phyloP scores from a whole-genome alignment of 345 rosid genomes.

The Tarenaya hassleriana region DNA sequence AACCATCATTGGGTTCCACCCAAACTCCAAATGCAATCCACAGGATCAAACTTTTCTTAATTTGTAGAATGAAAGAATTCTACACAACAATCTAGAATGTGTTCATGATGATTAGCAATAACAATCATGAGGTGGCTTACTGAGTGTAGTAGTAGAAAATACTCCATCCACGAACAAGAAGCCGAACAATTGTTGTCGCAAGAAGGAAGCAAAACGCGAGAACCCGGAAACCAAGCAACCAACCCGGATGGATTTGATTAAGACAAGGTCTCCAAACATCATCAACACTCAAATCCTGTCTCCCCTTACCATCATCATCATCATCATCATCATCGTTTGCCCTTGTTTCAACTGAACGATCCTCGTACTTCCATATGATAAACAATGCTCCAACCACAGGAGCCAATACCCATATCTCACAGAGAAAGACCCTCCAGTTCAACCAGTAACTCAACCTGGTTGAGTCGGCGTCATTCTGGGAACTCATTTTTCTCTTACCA shows the following conservation, averaged over 20 bases:
- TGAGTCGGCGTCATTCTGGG: constrained; percentile 22
- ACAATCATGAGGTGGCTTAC: constrained; percentile 30
- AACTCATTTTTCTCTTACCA: constrained; percentile 3
- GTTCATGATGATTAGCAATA: not conserved
- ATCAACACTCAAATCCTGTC: constrained; percentile 28
- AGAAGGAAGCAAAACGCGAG: constrained; percentile 50
- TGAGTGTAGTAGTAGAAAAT: constrained; percentile 53
- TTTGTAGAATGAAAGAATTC: not conserved
- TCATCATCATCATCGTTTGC: constrained; percentile 18
- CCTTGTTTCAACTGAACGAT: constrained; percentile 25
- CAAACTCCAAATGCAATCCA: too few species aligned
- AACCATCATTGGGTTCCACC: too few species aligned
- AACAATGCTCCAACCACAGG: constrained; percentile 36
- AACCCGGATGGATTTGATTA: constrained; percentile 45
- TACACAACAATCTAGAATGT: not conserved
- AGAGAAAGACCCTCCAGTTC: constrained; percentile 60
- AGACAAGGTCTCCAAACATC: constrained; percentile 60
- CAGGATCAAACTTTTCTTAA: too few species aligned
- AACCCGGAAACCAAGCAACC: constrained; percentile 51
- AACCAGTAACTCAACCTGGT: constrained; percentile 54
- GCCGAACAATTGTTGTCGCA: constrained; percentile 27
- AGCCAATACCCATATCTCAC: constrained; percentile 45
- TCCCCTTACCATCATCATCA: not conserved
- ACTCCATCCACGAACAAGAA: constrained; percentile 30
- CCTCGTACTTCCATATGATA: constrained; percentile 47